Evolutionary conservation across 495 filamentous ascomycete species (phyloP).

Genomic region (Penicillium maclennaniae): DNA sequence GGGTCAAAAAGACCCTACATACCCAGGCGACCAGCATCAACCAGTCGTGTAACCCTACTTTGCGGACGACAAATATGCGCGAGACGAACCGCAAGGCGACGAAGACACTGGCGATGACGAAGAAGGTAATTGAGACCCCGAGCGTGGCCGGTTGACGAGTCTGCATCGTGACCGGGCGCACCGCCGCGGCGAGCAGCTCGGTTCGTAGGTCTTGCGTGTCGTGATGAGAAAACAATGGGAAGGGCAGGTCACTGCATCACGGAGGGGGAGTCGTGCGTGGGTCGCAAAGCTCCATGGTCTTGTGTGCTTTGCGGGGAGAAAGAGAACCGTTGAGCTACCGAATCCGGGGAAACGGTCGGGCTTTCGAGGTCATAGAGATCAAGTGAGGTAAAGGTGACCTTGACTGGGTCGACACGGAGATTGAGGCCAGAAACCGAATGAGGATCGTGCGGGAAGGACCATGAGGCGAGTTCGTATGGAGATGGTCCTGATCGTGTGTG

Average conservation of each 20-base stretch:
- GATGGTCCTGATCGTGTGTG: not conserved
- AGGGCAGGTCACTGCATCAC: not conserved
- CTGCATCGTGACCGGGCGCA: constrained; percentile 33
- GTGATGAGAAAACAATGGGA: not conserved
- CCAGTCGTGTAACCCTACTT: constrained; percentile 72
- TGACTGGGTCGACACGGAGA: not conserved
- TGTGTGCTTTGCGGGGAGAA: not conserved
- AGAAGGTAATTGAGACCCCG: constrained; percentile 67
- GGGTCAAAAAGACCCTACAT: constrained; percentile 19
- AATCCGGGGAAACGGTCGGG: constrained; percentile 17
- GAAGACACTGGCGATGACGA: constrained; percentile 64
- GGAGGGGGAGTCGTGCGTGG: not conserved
- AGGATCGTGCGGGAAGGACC: not conserved
- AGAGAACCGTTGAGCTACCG: not conserved
- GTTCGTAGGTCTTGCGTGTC: not conserved
- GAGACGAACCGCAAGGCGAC: constrained; percentile 70
- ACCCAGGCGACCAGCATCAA: constrained; percentile 83
- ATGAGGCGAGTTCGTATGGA: too few relatives aligned
- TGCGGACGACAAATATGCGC: constrained; percentile 67
- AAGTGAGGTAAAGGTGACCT: not conserved
- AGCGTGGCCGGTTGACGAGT: constrained; percentile 65
- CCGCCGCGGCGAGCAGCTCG: not conserved
- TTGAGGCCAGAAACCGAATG: not conserved
- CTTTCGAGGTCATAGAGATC: not conserved
- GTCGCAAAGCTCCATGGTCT: not conserved